phyloP scores from a whole-genome alignment of 2,329 filamentous ascomycete genomes.

The Aspergillus versicolor region DNA sequence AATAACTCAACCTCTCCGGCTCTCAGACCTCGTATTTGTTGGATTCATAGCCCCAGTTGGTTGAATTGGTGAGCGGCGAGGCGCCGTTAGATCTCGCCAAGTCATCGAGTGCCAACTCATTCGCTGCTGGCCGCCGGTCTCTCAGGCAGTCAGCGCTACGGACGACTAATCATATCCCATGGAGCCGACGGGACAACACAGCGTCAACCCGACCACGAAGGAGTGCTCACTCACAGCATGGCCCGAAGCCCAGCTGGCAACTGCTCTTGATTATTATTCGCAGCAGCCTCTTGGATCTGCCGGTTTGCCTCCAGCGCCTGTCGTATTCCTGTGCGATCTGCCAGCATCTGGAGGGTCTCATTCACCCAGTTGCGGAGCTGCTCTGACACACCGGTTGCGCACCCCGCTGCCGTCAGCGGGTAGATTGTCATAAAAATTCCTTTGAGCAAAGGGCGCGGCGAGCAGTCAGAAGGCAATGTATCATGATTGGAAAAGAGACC shows the following conservation, averaged over 20 bases:
- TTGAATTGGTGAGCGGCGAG: no score
- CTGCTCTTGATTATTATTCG: not conserved
- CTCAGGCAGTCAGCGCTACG: not conserved
- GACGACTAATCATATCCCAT: not conserved
- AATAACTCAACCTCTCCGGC: no score
- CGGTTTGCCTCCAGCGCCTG: slow-evolving; percentile 14
- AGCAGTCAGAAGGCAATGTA: not conserved
- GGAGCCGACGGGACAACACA: no score
- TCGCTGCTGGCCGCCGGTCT: not conserved
- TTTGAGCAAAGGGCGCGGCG: slow-evolving; percentile 18
- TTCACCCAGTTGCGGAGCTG: slow-evolving; percentile 23
- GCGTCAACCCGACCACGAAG: not conserved
- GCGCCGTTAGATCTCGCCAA: not conserved
- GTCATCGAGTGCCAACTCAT: not conserved
- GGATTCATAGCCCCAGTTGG: no score
- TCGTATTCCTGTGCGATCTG: slow-evolving; percentile 22
- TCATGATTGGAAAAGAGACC: slow-evolving; percentile 10
- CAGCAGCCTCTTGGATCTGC: not conserved
- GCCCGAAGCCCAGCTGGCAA: not conserved
- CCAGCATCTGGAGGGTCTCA: slow-evolving; percentile 20
- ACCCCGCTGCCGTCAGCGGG: slow-evolving; percentile 21
- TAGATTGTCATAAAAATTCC: slow-evolving; percentile 26
- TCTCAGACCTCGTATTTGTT: not conserved
- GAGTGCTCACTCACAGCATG: not conserved
- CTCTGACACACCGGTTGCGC: slow-evolving; percentile 20